These are phyloP conservation scores for Mycena olivaceomarginata DNA, from an alignment of 768 basidiomycete genomes.

Conservation along the genomic window DNA sequence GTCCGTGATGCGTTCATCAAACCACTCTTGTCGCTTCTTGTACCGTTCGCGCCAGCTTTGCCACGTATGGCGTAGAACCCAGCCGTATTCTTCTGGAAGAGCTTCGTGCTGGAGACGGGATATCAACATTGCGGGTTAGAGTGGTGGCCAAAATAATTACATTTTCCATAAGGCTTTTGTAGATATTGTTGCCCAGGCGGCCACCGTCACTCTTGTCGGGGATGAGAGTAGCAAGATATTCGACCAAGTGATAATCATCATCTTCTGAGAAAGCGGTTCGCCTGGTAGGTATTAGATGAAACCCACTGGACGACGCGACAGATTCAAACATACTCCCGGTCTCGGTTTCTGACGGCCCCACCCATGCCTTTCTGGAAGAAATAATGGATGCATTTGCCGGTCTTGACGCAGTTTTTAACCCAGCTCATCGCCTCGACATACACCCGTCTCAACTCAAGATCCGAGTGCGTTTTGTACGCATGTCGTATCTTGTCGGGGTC, in stretches of 20 bases:
- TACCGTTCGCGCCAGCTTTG: conserved; percentile 71
- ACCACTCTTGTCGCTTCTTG: conserved; percentile 57
- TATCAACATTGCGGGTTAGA: neutral
- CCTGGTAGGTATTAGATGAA: conserved; percentile 19
- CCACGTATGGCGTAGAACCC: conserved; percentile 65
- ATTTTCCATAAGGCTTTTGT: conserved; percentile 51
- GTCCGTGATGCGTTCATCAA: conserved; percentile 59
- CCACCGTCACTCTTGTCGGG: conserved; percentile 63
- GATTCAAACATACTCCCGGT: conserved; percentile 21
- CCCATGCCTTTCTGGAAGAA: conserved; percentile 52
- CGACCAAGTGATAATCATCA: conserved; percentile 62
- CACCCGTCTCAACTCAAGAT: conserved; percentile 24
- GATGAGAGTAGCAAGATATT: conserved; percentile 58
- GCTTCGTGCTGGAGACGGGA: conserved; percentile 36
- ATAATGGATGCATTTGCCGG: conserved; percentile 45
- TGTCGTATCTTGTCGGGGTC: conserved; percentile 39
- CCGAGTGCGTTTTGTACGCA: conserved; percentile 43
- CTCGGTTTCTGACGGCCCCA: conserved; percentile 41
- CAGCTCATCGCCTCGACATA: conserved; percentile 52
- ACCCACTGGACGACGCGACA: neutral
- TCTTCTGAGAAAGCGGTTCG: conserved; percentile 57
- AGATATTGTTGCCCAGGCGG: conserved; percentile 59
- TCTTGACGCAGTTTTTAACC: conserved; percentile 50
- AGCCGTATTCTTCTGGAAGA: conserved; percentile 53
- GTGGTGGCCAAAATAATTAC: conserved; percentile 26